Evolutionary conservation across 345 rosid species (phyloP).

Genomic region (Camelina sativa): DNA sequence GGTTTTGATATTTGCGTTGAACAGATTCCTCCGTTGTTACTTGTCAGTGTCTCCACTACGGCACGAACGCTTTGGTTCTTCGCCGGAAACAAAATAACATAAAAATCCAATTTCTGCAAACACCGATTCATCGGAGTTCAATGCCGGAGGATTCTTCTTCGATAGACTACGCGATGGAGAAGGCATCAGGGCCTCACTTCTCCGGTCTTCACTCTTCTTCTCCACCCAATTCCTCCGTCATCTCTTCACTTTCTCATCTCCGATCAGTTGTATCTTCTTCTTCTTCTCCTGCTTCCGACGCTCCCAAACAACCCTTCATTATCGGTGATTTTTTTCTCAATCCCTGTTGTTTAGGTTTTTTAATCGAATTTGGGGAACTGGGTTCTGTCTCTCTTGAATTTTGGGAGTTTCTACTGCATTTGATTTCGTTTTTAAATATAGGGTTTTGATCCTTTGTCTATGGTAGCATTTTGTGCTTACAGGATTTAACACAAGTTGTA

Average conservation of each 20-base stretch:
- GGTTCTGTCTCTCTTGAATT: conserved; percentile 16
- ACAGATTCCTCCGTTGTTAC: conserved; percentile 1
- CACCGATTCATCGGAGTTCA: conserved; percentile 25
- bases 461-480: background rate
- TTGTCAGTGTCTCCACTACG: background rate
- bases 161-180: conserved; percentile 89
- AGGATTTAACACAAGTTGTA: background rate
- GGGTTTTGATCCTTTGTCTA: conserved; percentile 15
- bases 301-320: conserved; percentile 73
- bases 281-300: conserved; percentile 38
- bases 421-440: background rate
- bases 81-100: background rate
- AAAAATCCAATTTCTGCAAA: conserved; percentile 44
- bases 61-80: background rate
- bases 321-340: conserved; percentile 56
- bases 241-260: conserved; percentile 51
- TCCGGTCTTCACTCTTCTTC: conserved; percentile 80
- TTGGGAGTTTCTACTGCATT: background rate
- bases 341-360: background rate
- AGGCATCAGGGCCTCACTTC: conserved; percentile 96
- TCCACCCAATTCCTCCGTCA: conserved; percentile 48
- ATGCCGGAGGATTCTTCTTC: conserved; percentile 61
- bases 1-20: background rate
- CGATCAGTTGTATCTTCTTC: conserved; percentile 34
- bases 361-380: background rate